Evolutionary conservation across 306 rosid species (phyloP).

Genomic region (Rosa multiflora): DNA sequence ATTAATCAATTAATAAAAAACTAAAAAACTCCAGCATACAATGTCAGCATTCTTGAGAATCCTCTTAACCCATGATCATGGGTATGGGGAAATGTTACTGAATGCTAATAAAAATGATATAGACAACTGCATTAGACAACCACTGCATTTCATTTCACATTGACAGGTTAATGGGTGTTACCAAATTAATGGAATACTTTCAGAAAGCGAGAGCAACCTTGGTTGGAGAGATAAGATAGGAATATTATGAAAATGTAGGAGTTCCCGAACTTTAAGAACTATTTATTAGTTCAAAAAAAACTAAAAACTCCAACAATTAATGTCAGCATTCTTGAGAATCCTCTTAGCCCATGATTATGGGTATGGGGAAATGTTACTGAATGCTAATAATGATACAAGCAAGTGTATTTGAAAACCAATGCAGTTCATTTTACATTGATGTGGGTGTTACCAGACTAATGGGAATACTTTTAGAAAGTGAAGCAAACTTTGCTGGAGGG

Average conservation of each 20-base stretch:
- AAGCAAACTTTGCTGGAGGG: no score
- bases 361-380: neutral
- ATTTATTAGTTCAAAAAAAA: constrained; percentile 22
- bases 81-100: neutral
- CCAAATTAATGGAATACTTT: neutral
- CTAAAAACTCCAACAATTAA: constrained; percentile 23
- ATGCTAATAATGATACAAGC: neutral
- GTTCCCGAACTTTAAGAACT: constrained; percentile 39
- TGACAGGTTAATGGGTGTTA: neutral
- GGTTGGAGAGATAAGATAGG: neutral
- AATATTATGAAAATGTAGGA: constrained; percentile 22
- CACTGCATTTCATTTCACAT: neutral
- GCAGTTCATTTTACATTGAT: neutral
- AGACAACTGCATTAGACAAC: neutral
- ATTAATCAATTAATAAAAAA: constrained; percentile 22
- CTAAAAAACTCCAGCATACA: constrained; percentile 24
- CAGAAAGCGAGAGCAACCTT: neutral
- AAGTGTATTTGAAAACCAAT: neutral
- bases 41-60: constrained; percentile 32
- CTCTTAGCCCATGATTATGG: constrained; percentile 22
- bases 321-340: constrained; percentile 31
- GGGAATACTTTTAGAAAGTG: no score
- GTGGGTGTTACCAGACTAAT: neutral
- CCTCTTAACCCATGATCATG: constrained; percentile 21
- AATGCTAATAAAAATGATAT: constrained; percentile 1